phyloP scores from a whole-genome alignment of 2,329 filamentous ascomycete genomes.

The Colletotrichum spinosum region DNA sequence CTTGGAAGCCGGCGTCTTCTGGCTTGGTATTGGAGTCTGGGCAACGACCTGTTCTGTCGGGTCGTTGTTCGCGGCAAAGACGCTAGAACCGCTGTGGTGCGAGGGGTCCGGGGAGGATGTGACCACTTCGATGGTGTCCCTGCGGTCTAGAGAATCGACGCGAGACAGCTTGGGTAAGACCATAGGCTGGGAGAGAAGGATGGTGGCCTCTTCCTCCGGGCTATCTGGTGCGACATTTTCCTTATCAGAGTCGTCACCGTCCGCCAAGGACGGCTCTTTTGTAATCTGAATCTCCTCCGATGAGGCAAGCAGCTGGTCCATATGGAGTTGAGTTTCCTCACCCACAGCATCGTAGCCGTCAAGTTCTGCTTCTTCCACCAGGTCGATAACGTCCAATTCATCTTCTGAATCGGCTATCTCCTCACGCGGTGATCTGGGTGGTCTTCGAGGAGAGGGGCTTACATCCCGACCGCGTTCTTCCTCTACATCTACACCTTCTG shows the following conservation, averaged over 20 bases:
- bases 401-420: slow-evolving; percentile 63
- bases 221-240: slow-evolving; percentile 28
- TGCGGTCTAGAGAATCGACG: slow-evolving; percentile 10
- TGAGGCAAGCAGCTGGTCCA: slow-evolving; percentile 33
- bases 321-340: slow-evolving; percentile 36
- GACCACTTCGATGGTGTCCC: slow-evolving; percentile 33
- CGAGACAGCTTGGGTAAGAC: slow-evolving; percentile 12
- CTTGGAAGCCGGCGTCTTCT: slow-evolving; percentile 11
- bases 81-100: slow-evolving; percentile 15
- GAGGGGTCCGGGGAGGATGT: slow-evolving; percentile 31
- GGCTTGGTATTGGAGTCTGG: slow-evolving; percentile 27
- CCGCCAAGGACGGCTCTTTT: slow-evolving; percentile 20
- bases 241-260: slow-evolving; percentile 35
- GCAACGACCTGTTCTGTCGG: slow-evolving; percentile 23
- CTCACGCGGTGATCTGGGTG: slow-evolving; percentile 43
- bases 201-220: slow-evolving; percentile 28
- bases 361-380: slow-evolving; percentile 32
- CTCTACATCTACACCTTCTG: slow-evolving; percentile 29
- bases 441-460: slow-evolving; percentile 29
- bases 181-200: slow-evolving; percentile 27
- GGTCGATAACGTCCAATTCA: slow-evolving; percentile 43
- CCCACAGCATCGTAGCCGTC: slow-evolving; percentile 37
- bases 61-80: neutral
- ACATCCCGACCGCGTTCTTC: slow-evolving; percentile 10
- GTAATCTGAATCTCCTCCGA: slow-evolving; percentile 29